Base-by-base conservation (phyloP, 139 green algal species). In the Auxenochlorella pyrenoidosa region DNA sequence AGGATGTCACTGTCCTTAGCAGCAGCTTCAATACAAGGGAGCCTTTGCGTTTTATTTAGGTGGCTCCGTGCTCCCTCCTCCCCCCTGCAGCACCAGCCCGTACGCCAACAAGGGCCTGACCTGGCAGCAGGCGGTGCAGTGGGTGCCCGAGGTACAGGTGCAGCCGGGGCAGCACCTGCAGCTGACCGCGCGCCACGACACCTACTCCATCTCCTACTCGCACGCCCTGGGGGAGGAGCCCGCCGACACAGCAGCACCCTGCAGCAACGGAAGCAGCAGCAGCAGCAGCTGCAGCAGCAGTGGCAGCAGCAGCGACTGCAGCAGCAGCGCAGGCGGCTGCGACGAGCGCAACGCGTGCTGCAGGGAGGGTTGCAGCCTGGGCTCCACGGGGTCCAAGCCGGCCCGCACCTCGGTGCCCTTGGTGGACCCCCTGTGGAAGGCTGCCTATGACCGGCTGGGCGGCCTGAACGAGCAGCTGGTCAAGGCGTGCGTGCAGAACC, bases 121-220 rank as follows among this genome's bases (percentile, higher is more conserved):
- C 47, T 94, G 91, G 91, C 92, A 91, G 85, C 94, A 96, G 78
- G 95, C 95, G 43, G 92, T 97, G 43, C 95, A 97, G 82, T 94
- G 88, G 78, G 41, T 97, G 63, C 70, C 87, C 22, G 94, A 96
- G 90, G 44, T 93, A 36, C 43, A 34, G 32, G 91, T 95, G 58
- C 6, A 40, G 24, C 30, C 51, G 1, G 93, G 94, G 12, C 71
- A 90, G 21, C n/a, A 15, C 26, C 72, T 95, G 59, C 47, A 41
- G 30, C 18, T 96, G 21, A 63, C 38, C 2, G 94, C 91, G 2
- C 87, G 66, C 19, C 94, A 97, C 34, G 94, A 96, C 90, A 95
- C 91, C 24, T 96, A 96, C 77, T 83, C 78, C 44, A 91, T 96
- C 59, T 88, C 79, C 47, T 96, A 94, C 68, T 38, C 70, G 1